Conservation (phyloP, 2,329 filamentous ascomycete genomes). For the Fusarium tjaetaba region DNA sequence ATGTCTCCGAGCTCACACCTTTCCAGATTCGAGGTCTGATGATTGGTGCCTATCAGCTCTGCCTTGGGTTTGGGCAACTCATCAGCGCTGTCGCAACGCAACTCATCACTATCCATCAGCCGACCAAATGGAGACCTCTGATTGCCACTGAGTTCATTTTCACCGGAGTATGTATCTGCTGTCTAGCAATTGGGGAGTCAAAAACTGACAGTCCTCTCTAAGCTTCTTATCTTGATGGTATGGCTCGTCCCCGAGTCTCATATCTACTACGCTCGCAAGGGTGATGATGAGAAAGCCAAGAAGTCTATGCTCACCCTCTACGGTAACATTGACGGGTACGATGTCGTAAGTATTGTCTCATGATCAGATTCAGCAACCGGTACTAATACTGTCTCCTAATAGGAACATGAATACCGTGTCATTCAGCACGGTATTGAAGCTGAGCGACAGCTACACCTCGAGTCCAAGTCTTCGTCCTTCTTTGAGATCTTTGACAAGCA, state of each 20-base stretch:
- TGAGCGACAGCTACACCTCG: not conserved
- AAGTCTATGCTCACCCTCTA: not conserved
- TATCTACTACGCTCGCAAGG: not conserved
- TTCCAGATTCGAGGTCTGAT: constrained; percentile 21
- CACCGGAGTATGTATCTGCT: not conserved
- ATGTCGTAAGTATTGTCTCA: not conserved
- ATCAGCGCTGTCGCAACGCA: not conserved
- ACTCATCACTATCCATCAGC: not conserved
- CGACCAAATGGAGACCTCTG: not conserved
- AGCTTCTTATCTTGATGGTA: not conserved
- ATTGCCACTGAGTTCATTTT: not conserved
- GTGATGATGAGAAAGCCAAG: not conserved
- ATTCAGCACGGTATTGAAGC: not conserved
- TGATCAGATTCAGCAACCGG: not conserved
- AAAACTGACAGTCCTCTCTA: not conserved
- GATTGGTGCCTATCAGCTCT: constrained; percentile 19
- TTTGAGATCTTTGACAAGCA: constrained; percentile 8
- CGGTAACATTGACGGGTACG: not conserved
- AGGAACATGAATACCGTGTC: not conserved
- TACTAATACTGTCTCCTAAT: accelerated
- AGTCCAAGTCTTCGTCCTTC: constrained; percentile 3
- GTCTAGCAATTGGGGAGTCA: not conserved
- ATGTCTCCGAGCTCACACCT: constrained; percentile 15
- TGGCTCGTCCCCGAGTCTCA: not conserved
- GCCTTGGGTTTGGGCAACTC: not conserved